Base-by-base conservation (phyloP, 768 basidiomycete species). In the Amanita rimosa region DNA sequence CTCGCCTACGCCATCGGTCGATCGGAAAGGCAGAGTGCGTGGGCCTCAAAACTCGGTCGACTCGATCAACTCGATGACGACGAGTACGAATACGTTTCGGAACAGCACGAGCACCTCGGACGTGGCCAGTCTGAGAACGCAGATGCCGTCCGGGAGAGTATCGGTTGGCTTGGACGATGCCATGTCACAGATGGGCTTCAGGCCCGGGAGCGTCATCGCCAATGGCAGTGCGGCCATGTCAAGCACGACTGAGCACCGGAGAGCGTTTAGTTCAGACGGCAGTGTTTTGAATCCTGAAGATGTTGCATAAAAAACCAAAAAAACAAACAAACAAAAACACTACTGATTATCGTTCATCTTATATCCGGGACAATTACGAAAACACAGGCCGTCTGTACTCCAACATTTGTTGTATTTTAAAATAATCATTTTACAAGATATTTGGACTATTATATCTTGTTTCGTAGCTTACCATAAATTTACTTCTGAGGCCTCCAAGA, bases 141-240 rank as follows among this genome's bases (percentile, higher is more conserved):
- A 43, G 6, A 10, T 43, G 19, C 21, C 39, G 8, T n/a, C 38
- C 3, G 48, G 39, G 17, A 43, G 22, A 8, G 29, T 43, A 19
- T 24, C 48, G n/a, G n/a, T n/a, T 21, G 48, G 48, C 8, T 9
- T 49, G 11, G 40, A 43, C 31, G 48, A 43, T 19, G 41, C 27
- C 4, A 19, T 47, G 31, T 36, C 17, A 10, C 39, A 40, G 33
- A 13, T 41, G 4, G 38, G 48, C 14, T 21, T 41, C 38, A n/a
- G 47, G 11, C 17, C 47, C 6, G 13, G 38, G 26, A 48, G 37
- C 17, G 47, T 48, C 19, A 14, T 49, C 43, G 41, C 26, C 16
- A 33, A 13, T 2, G 48, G 48, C 16, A 49, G 48, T 41, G 16
- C 37, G 27, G 38, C 31, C 6, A 48, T 48, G 5, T 29, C 26